Base-by-base conservation (phyloP, 2,329 filamentous ascomycete species). In the Cladosporium sp. region DNA sequence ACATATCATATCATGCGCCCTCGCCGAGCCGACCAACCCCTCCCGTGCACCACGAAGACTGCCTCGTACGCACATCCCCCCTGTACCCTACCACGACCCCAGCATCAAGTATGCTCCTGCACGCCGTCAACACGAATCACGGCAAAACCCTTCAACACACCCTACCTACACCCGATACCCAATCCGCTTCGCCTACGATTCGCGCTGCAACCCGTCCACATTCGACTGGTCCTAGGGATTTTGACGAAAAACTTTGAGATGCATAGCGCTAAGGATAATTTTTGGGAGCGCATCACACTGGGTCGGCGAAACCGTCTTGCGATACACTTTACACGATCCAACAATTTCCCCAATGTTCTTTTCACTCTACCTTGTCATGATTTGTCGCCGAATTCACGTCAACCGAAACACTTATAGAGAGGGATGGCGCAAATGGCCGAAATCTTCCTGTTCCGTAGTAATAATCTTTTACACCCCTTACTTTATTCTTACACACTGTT, bases 11-110 rank as follows among this genome's bases (percentile, higher is more conserved):
- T 22, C 30, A 34, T 34, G 30, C 30, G 8, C 30, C 34, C 14
- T 22, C 49, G 49, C 49, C 49, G 36, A 37, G 28, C 49, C 49
- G 49, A 51, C 49, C 49, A 51, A 34, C 49, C 49, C 49, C 28
- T 51, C 49, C 49, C 49, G 49, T 51, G 49, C 49, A 51, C 49
- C 49, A 51, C 49, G 49, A 51, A 25, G 6, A 51, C 36, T 17
- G 49, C 36, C 49, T 51, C 49, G 49, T 51, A 51, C 49, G 49
- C 49, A 51, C 49, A 51, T 39, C 36, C 28, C 49, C 49, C 49
- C 20, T n/a, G 37, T 38, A 51, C 49, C 17, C 19, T 51, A 51
- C 49, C 49, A 51, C 49, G 49, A 51, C 49, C 34, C 49, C 36
- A 51, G 30, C 49, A 39, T 39, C 36, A 37, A 37, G 47, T 39